Conservation (phyloP, 495 filamentous ascomycete genomes). For the Podospora australis region DNA sequence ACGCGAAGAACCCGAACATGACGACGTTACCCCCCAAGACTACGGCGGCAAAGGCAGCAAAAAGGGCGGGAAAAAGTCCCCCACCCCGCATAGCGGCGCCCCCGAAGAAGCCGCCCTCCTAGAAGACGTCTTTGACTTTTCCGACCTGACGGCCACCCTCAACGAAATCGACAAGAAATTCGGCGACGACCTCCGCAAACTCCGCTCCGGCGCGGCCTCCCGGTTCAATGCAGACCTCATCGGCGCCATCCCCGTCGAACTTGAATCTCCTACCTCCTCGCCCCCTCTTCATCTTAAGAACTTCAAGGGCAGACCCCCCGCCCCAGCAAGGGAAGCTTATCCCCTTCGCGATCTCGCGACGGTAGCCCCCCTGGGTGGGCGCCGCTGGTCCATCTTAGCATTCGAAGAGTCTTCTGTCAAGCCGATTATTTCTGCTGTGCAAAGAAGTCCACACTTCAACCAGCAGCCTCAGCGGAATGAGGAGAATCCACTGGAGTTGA, state of each 20-base stretch:
- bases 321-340: too few relatives aligned
- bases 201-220: conserved; percentile 44
- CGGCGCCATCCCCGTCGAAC: conserved; percentile 56
- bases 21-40: conserved; percentile 8
- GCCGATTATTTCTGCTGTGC: conserved; percentile 64
- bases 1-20: neutral
- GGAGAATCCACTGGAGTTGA: conserved; percentile 63
- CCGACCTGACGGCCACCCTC: conserved; percentile 43
- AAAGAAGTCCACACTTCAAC: conserved; percentile 54
- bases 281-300: too few relatives aligned
- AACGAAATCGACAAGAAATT: conserved; percentile 10
- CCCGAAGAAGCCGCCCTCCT: conserved; percentile 20
- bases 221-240: conserved; percentile 63
- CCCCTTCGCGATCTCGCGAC: conserved; percentile 68
- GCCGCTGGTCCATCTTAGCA: conserved; percentile 59
- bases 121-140: conserved; percentile 63
- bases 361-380: conserved; percentile 64
- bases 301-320: conserved; percentile 29
- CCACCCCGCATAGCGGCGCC: neutral
- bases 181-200: conserved; percentile 59
- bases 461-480: conserved; percentile 66
- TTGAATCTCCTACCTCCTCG: too few relatives aligned
- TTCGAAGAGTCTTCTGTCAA: conserved; percentile 55
- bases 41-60: conserved; percentile 4
- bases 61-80: neutral